These are phyloP conservation scores for Fusarium nygamai DNA, from an alignment of 2,329 filamentous ascomycete genomes.

Conservation along the genomic window DNA sequence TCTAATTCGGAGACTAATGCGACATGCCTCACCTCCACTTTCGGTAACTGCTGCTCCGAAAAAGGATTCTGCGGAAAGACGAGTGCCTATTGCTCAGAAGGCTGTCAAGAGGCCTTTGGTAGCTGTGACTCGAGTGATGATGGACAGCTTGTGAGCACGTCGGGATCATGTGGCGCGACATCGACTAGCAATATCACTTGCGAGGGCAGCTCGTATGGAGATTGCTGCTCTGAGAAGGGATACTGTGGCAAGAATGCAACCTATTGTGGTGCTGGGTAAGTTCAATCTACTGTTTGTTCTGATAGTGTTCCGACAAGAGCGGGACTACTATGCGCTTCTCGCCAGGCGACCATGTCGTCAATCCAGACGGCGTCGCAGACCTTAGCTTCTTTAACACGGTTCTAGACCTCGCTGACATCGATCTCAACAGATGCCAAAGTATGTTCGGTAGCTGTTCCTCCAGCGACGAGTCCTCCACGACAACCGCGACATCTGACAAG, in stretches of 20 bases:
- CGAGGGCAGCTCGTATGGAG: not conserved
- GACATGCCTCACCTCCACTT: not conserved
- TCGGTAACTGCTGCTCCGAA: not conserved
- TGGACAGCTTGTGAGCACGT: not conserved
- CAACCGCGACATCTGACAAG: not conserved
- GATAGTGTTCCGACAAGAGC: not conserved
- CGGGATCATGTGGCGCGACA: not conserved
- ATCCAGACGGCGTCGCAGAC: not conserved
- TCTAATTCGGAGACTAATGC: not conserved
- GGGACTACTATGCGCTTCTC: fast-evolving
- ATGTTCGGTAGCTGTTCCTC: not conserved
- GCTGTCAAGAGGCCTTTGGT: not conserved
- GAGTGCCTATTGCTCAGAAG: not conserved
- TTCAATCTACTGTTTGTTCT: not conserved
- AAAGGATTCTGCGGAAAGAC: not conserved
- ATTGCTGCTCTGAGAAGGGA: not conserved
- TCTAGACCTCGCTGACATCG: not conserved
- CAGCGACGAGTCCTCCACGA: not conserved
- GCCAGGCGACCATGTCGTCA: not conserved
- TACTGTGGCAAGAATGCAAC: not conserved
- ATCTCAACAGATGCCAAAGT: not conserved
- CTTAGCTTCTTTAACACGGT: fast-evolving
- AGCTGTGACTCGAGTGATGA: not conserved
- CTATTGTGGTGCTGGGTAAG: not conserved
- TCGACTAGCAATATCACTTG: not conserved